phyloP scores from a whole-genome alignment of 2,329 filamentous ascomycete species.

The Talaromyces sp. region DNA sequence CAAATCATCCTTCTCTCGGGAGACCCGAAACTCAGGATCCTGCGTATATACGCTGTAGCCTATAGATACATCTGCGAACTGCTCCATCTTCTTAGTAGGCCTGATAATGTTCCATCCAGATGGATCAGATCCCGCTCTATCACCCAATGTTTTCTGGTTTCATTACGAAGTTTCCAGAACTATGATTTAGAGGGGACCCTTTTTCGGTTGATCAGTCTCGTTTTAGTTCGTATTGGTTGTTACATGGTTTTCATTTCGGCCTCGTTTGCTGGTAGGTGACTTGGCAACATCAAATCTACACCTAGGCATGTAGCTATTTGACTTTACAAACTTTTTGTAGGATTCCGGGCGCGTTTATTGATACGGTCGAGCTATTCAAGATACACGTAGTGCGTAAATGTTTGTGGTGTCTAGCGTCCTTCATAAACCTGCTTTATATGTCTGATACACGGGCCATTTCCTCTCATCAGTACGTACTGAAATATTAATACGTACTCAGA shows the following conservation, averaged over 20 bases:
- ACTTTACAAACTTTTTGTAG: neutral
- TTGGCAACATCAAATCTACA: neutral
- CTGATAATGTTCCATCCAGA: neutral
- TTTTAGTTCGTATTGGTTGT: neutral
- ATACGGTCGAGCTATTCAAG: neutral
- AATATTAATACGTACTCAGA: neutral
- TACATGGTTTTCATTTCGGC: neutral
- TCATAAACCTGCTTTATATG: neutral
- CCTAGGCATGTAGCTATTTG: neutral
- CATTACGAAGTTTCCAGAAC: neutral
- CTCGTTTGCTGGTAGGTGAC: neutral
- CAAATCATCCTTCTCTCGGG: neutral
- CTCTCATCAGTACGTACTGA: neutral
- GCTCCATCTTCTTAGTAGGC: neutral
- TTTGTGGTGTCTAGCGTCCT: neutral
- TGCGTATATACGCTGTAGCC: neutral
- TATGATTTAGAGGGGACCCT: neutral
- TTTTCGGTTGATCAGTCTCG: neutral
- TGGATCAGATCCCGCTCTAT: neutral
- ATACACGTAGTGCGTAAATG: neutral
- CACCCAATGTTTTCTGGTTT: neutral
- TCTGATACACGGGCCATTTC: neutral
- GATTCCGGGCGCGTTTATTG: neutral
- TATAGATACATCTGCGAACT: neutral
- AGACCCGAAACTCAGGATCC: neutral